These are phyloP conservation scores for Decorospora gaudefroyi DNA, from an alignment of 2,329 filamentous ascomycete genomes.

Conservation along the genomic window DNA sequence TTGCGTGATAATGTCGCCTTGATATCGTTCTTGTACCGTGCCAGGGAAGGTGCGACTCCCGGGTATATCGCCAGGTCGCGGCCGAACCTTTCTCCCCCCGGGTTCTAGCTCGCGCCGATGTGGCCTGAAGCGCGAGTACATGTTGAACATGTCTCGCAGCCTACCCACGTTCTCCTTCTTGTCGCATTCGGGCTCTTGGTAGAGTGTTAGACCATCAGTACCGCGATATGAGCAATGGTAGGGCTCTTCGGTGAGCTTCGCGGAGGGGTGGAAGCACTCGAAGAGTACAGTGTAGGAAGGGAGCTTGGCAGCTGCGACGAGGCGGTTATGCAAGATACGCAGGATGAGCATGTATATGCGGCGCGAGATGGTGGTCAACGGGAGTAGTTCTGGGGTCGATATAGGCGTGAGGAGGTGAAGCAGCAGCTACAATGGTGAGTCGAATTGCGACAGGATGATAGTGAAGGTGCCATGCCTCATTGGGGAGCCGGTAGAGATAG, in stretches of 20 bases:
- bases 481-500: conserved; percentile 45
- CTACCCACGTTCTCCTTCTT: conserved; percentile 37
- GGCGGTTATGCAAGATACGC: conserved; percentile 66
- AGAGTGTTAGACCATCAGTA: conserved; percentile 62
- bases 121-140: conserved; percentile 75
- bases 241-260: conserved; percentile 69
- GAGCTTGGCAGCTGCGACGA: conserved; percentile 62
- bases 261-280: conserved; percentile 76
- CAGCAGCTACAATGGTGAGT: conserved; percentile 46
- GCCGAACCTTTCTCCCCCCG: conserved; percentile 41
- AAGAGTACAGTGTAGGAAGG: conserved; percentile 70
- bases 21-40: conserved; percentile 32
- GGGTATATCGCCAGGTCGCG: conserved; percentile 55
- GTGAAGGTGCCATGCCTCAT: conserved; percentile 36
- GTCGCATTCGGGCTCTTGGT: conserved; percentile 43
- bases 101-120: conserved; percentile 59
- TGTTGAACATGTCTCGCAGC: conserved; percentile 56
- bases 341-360: conserved; percentile 67
- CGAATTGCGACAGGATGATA: neutral
- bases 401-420: conserved; percentile 51
- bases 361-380: conserved; percentile 62
- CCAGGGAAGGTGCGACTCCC: conserved; percentile 50
- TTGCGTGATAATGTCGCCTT: conserved; percentile 59
- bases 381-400: conserved; percentile 53
- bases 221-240: conserved; percentile 70